These are phyloP conservation scores for Lachnellula subtilissima DNA, from an alignment of 2,329 filamentous ascomycete genomes.

Conservation along the genomic window DNA sequence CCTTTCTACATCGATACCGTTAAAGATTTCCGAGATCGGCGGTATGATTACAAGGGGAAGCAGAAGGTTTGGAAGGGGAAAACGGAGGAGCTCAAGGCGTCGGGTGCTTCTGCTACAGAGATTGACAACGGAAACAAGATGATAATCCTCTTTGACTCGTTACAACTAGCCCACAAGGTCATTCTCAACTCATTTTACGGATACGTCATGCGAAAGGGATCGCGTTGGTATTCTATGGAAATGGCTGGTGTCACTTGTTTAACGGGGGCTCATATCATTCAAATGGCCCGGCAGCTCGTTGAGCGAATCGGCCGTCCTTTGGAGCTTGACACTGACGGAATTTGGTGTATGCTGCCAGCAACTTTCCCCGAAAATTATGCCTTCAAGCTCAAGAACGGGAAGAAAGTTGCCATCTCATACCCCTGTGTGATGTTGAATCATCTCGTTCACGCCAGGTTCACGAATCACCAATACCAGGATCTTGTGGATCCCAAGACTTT, in stretches of 20 bases:
- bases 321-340: constrained; percentile 96
- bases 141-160: constrained; percentile 91
- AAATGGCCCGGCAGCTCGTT: constrained; percentile 88
- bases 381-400: constrained; percentile 92
- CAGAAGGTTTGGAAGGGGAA: constrained; percentile 99
- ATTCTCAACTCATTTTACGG: constrained; percentile 99
- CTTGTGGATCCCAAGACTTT: constrained; percentile 73
- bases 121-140: constrained; percentile 97
- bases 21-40: constrained; percentile 88
- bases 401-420: constrained; percentile 95
- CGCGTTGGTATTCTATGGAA: constrained; percentile 97
- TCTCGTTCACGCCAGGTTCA: constrained; percentile 88
- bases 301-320: constrained; percentile 89
- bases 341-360: constrained; percentile 97
- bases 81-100: constrained; percentile 76
- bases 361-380: constrained; percentile 95
- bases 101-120: constrained; percentile 70
- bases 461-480: constrained; percentile 95
- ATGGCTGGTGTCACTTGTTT: constrained; percentile 98
- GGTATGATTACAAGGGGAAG: constrained; percentile 97
- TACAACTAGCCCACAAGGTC: constrained; percentile 97
- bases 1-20: constrained; percentile 98
- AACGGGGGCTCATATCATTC: constrained; percentile 94
- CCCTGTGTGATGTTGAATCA: constrained; percentile 99
- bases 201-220: constrained; percentile 99